Evolutionary conservation across 148 eudicot species (phyloP), one percentile per base, ranked within the genome.

Genomic region (Heliamphora exappendiculata): DNA sequence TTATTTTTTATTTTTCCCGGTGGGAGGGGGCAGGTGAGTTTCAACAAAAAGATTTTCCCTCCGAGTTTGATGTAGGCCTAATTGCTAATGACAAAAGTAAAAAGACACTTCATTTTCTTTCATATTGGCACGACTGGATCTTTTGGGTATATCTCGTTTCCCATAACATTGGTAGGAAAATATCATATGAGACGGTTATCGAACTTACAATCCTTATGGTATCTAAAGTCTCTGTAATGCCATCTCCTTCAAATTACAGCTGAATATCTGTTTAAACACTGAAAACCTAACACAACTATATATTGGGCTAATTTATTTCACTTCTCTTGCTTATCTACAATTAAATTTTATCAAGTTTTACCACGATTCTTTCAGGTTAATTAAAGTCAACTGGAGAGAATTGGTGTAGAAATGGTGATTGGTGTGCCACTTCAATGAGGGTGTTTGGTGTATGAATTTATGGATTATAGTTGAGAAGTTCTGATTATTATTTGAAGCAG

Each of bases 221-320:
- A 33, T 26, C 12, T 62, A 33, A 36, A 14, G 39, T 31, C 67
- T 31, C n/a, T 62, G 19, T 67, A 12, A 41, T 11, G 6, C 39
- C 71, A 67, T 67, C 70, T 65, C 47, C 22, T 37, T 65, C 24
- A 53, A 20, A 65, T 65, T 41, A n/a, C 20, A 65, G 50, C 71
- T 67, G 71, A 39, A 67, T 37, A 39, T 67, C 1, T 67, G 16
- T 42, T n/a, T 1, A 5, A 37, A 41, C 22, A 39, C 20, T n/a
- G 29, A 0, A 67, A 14, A 28, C 20, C n/a, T 5, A 11, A 67
- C 49, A 22, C 11, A 41, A 36, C 29, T 2, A 67, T 12, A 41
- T n/a, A 5, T 29, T n/a, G 13, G 28, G 3, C 20, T 36, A 69
- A 29, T 69, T 68, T 69, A 4, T 45, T 69, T 44, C 31, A 31